Evolutionary conservation across 1,284 basidiomycete species (phyloP), one percentile per base, ranked within the genome.

Genomic region (Tylopilus sp.): DNA sequence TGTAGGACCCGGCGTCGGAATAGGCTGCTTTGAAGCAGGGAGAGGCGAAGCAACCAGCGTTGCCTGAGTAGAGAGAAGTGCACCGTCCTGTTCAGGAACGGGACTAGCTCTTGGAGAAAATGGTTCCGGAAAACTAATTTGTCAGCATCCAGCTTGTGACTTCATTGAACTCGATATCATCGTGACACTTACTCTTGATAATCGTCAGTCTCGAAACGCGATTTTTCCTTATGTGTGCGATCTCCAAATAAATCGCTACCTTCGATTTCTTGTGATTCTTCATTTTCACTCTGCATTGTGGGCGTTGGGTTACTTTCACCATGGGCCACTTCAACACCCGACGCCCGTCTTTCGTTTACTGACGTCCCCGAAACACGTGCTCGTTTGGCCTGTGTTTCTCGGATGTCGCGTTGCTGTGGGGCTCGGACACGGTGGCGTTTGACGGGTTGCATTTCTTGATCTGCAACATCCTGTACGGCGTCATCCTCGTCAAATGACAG

Each of bases 171-270:
- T 11, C 9, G 8, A 16, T 6, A 30, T 16, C 19, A 7, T 18
- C 6, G 23, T 21, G 31, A 26, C 13, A 47, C 65, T 26, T 39
- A 65, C 65, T 33, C 34, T 16, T 46, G 47, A 26, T 19, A 4
- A 8, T 46, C 21, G 2, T 49, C 25, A 8, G 30, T 23, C 13
- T 53, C 41, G 6, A 38, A 21, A 2, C 11, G 15, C 4, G 2
- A 12, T 31, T 40, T 39, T 5, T 48, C 21, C 2, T 37, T 43
- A 12, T 49, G 54, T 23, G 15, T 9, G 4, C 40, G 46, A 41
- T 60, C 59, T 7, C 63, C 63, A 41, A 66, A 65, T 3, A 61
- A 52, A 44, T 62, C 60, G 3, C 41, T 44, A 1, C 44, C 63
- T 44, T 59, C 49, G 6, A 61, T 19, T 13, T 53, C 52, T 34